Evolutionary conservation across 192 early-diverging fungal genomes (phyloP).

Genomic region (Coemansia furcata): DNA sequence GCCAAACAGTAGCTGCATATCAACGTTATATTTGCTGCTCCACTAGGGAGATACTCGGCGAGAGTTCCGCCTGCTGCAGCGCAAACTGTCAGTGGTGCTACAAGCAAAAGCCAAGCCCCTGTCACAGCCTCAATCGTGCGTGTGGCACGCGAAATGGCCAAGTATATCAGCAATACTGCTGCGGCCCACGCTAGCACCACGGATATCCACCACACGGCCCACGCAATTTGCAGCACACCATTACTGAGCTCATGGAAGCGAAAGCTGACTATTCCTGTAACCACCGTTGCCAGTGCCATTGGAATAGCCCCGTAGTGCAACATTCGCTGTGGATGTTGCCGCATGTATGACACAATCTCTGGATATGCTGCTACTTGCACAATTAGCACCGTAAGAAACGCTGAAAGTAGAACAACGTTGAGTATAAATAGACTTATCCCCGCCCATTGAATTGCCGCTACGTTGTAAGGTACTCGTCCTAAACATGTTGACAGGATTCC

Average conservation of each 20-base stretch:
- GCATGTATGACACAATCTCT: slow-evolving; percentile 28
- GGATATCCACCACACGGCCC: slow-evolving; percentile 40
- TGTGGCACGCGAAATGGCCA: slow-evolving; percentile 32
- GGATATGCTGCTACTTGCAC: slow-evolving; percentile 28
- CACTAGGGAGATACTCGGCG: slow-evolving; percentile 16
- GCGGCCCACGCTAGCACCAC: slow-evolving; percentile 20
- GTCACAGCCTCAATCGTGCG: slow-evolving; percentile 32
- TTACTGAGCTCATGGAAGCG: neutral
- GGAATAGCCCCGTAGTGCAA: slow-evolving; percentile 54
- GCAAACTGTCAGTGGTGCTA: slow-evolving; percentile 45
- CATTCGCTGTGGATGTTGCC: slow-evolving; percentile 31
- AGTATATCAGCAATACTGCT: slow-evolving; percentile 21
- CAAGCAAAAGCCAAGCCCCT: slow-evolving; percentile 46
- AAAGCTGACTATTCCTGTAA: slow-evolving; percentile 4
- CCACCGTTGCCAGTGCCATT: slow-evolving; percentile 48
- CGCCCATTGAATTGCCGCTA: slow-evolving; percentile 5
- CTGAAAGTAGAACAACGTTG: slow-evolving; percentile 25
- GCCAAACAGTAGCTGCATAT: no score
- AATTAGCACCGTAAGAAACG: slow-evolving; percentile 19
- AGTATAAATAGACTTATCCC: slow-evolving; percentile 27
- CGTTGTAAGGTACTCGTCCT: slow-evolving; percentile 28
- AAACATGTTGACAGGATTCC: slow-evolving; percentile 48
- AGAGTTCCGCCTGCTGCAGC: slow-evolving; percentile 43
- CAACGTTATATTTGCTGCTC: slow-evolving; percentile 6
- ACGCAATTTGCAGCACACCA: slow-evolving; percentile 8